phyloP scores from a whole-genome alignment of 2,329 filamentous ascomycete species.

The Colletotrichum falcatum region DNA sequence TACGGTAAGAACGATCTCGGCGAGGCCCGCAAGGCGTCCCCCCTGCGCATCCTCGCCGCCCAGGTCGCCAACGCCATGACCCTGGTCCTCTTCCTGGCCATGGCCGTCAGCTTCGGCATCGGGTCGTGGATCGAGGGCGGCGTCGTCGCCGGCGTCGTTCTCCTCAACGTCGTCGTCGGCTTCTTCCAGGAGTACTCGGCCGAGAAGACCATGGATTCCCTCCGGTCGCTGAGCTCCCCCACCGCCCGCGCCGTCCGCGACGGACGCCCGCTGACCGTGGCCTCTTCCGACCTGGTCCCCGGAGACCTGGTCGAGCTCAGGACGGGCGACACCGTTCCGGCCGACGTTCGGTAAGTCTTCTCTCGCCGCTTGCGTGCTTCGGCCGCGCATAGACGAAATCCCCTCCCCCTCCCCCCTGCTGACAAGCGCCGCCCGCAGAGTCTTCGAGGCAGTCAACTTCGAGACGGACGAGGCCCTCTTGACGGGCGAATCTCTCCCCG shows the following conservation, averaged over 20 bases:
- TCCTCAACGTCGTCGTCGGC: slow-evolving; percentile 64
- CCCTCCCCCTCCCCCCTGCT: too few species aligned
- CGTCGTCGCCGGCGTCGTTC: slow-evolving; percentile 63
- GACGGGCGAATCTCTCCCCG: slow-evolving; percentile 72
- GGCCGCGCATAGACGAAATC: background rate
- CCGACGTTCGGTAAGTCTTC: slow-evolving; percentile 52
- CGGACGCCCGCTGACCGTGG: slow-evolving; percentile 60
- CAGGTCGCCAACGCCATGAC: slow-evolving; percentile 73
- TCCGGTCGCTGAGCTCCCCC: slow-evolving; percentile 61
- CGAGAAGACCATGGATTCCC: slow-evolving; percentile 65
- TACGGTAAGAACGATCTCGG: slow-evolving; percentile 70
- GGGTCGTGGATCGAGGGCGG: slow-evolving; percentile 66
- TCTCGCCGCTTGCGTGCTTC: background rate
- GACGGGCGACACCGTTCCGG: slow-evolving; percentile 57
- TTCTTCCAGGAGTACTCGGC: slow-evolving; percentile 66
- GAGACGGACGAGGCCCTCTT: slow-evolving; percentile 72
- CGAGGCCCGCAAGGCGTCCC: slow-evolving; percentile 59
- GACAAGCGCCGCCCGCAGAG: slow-evolving; percentile 42
- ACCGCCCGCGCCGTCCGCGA: slow-evolving; percentile 63
- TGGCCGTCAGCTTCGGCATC: slow-evolving; percentile 64
- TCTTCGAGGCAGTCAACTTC: slow-evolving; percentile 65
- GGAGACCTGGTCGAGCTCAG: slow-evolving; percentile 69
- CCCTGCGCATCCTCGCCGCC: slow-evolving; percentile 67
- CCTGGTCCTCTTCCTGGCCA: slow-evolving; percentile 62
- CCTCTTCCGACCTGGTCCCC: slow-evolving; percentile 65